These are phyloP conservation scores for Ascoidea rubescens DNA, from an alignment of 805 yeast genomes.

Conservation along the genomic window DNA sequence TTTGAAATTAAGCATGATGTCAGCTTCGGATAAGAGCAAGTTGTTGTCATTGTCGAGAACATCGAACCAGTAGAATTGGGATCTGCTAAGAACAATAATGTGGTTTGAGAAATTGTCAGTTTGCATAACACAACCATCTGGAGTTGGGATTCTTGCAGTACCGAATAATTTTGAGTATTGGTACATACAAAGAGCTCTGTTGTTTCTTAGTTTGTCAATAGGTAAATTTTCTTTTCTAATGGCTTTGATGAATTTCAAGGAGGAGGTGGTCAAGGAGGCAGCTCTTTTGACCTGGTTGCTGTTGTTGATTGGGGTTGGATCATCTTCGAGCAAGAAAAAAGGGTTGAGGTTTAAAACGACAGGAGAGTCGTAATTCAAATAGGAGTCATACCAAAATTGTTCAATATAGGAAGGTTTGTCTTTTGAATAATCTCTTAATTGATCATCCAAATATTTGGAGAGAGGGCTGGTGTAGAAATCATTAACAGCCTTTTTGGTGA, in stretches of 20 bases:
- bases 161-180: slow-evolving; percentile 83
- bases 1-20: slow-evolving; percentile 59
- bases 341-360: slow-evolving; percentile 90
- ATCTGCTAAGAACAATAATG: slow-evolving; percentile 66
- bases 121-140: slow-evolving; percentile 75
- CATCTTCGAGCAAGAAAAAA: slow-evolving; percentile 80
- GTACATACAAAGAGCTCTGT: slow-evolving; percentile 70
- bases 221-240: slow-evolving; percentile 60
- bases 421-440: slow-evolving; percentile 45
- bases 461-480: slow-evolving; percentile 34
- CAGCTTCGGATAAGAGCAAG: slow-evolving; percentile 60
- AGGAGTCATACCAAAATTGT: slow-evolving; percentile 90
- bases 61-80: slow-evolving; percentile 93
- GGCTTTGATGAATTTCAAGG: slow-evolving; percentile 70
- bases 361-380: slow-evolving; percentile 74
- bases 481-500: slow-evolving; percentile 44
- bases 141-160: slow-evolving; percentile 74
- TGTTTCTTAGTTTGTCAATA: slow-evolving; percentile 52
- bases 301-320: slow-evolving; percentile 35
- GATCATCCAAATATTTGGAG: slow-evolving; percentile 48
- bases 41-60: slow-evolving; percentile 66
- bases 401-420: slow-evolving; percentile 72
- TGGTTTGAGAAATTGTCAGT: slow-evolving; percentile 65
- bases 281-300: slow-evolving; percentile 64
- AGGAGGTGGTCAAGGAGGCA: slow-evolving; percentile 61